phyloP scores from a whole-genome alignment of 176 grass and related monocot species.

The Avena sativa region DNA sequence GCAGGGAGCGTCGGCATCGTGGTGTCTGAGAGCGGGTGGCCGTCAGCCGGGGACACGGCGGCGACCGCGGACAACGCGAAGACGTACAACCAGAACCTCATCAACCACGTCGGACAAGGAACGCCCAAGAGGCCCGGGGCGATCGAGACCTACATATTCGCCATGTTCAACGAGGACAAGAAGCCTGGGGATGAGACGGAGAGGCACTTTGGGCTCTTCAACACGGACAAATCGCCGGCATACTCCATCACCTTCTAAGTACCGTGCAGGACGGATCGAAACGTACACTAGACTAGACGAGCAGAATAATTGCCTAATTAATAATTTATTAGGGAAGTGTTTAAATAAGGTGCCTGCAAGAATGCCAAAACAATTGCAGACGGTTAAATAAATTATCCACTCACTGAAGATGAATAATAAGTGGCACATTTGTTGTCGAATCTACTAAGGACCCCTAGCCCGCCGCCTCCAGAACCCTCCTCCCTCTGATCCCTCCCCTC shows the following conservation, averaged over 20 bases:
- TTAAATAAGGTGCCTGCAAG: too few species aligned
- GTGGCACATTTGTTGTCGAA: too few species aligned
- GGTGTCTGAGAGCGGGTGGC: conserved; percentile 35
- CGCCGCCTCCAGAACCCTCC: too few species aligned
- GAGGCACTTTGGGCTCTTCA: neutral
- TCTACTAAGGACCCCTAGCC: too few species aligned
- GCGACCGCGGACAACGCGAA: neutral
- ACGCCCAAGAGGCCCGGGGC: neutral
- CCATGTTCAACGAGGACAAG: neutral
- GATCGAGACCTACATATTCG: neutral
- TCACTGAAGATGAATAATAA: too few species aligned
- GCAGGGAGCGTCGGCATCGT: neutral
- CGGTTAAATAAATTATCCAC: too few species aligned
- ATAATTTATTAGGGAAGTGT: too few species aligned
- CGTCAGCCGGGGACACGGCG: neutral
- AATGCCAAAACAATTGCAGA: too few species aligned
- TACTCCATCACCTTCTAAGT: neutral
- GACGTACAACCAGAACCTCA: neutral
- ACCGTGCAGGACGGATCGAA: neutral
- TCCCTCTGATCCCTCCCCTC: too few species aligned
- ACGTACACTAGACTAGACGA: neutral
- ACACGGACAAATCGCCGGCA: neutral
- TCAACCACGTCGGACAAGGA: neutral
- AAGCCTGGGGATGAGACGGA: neutral
- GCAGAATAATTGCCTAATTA: too few species aligned